Evolutionary conservation across 805 yeast genomes (phyloP), one percentile per base, ranked within the genome.

Genomic region (Starmera dryadoides): DNA sequence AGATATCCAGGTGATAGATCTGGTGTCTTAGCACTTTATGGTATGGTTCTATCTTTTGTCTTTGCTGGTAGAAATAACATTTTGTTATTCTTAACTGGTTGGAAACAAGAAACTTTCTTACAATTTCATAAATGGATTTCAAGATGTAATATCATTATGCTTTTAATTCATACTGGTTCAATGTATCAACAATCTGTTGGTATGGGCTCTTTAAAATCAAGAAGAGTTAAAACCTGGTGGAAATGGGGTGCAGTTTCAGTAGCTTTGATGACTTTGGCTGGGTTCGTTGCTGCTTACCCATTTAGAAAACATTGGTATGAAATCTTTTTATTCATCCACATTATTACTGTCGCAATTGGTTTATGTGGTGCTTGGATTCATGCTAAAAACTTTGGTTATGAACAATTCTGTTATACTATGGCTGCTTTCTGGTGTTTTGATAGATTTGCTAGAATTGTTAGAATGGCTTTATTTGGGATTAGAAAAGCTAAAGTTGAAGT

Each of bases 41-140:
- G 60, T 22, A 46, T 78, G 40, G 86, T 89, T 1, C 49, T 72
- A 9, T 53, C 77, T 20, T 68, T 78, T 39, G 55, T 83, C 33
- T 79, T 84, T 51, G 80, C 85, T 6, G 84, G 87, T 10, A 66
- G 94, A 50, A 86, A 83, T 60, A 86, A 81, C 58, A 68, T 86
- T 36, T 58, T 84, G 45, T 69, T 73, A 42, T 66, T 63, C 59
- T 41, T 79, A 14, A 77, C 91, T 0, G 86, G 87, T 8, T 73
- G 86, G 75, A 65, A 77, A 6, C 79, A 74, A 47, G 66, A 80
- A n/a, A 71, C 83, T 3, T 82, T 84, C 58, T 66, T 79, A 46
- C 60, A 69, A 23, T 73, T 75, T 52, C 96, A 87, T 60, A 79
- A 75, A 55, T 80, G 81, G 79, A 53, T 69, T 26, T 76, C 79